These are phyloP conservation scores for Tuber borchii DNA, from an alignment of 495 filamentous ascomycete species.

Conservation along the genomic window DNA sequence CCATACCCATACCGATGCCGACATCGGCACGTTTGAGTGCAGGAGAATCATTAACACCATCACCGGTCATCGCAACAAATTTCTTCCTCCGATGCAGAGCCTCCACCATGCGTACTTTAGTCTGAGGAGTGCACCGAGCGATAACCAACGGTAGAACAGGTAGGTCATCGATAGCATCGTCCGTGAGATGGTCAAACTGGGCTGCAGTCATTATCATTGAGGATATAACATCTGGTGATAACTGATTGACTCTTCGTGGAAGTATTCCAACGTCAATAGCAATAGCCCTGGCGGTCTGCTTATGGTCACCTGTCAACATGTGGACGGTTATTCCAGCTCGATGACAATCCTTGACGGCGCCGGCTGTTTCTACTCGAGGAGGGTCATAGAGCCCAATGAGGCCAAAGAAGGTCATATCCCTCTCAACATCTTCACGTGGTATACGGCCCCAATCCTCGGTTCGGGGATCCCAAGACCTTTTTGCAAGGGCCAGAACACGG, in stretches of 20 bases:
- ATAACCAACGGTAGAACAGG: slow-evolving; percentile 62
- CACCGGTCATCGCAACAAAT: slow-evolving; percentile 69
- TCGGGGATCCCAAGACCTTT: slow-evolving; percentile 44
- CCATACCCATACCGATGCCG: slow-evolving; percentile 70
- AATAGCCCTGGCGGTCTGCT: slow-evolving; percentile 59
- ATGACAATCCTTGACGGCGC: slow-evolving; percentile 56
- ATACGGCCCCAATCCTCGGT: slow-evolving; percentile 45
- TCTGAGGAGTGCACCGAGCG: slow-evolving; percentile 61
- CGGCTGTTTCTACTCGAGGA: slow-evolving; percentile 48
- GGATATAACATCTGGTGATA: slow-evolving; percentile 54
- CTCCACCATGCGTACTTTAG: slow-evolving; percentile 66
- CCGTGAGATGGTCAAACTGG: slow-evolving; percentile 57
- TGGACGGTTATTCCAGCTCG: slow-evolving; percentile 65
- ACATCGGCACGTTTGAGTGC: slow-evolving; percentile 68
- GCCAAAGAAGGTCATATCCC: slow-evolving; percentile 52
- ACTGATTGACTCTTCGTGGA: slow-evolving; percentile 49
- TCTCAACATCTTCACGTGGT: slow-evolving; percentile 53
- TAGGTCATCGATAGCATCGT: slow-evolving; percentile 56
- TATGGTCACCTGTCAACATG: slow-evolving; percentile 68
- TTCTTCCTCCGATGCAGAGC: slow-evolving; percentile 58
- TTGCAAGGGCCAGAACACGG: slow-evolving; percentile 58
- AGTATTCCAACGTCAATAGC: slow-evolving; percentile 62
- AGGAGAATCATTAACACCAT: slow-evolving; percentile 74
- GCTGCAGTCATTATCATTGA: slow-evolving; percentile 61
- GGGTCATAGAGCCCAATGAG: slow-evolving; percentile 59